A percentile compares a stretch with the other conserved stretches of the same genome.
These are phyloP conservation scores for Alternaria postmessia DNA, from an alignment of 2,329 filamentous ascomycete species.

Conservation along the genomic window DNA sequence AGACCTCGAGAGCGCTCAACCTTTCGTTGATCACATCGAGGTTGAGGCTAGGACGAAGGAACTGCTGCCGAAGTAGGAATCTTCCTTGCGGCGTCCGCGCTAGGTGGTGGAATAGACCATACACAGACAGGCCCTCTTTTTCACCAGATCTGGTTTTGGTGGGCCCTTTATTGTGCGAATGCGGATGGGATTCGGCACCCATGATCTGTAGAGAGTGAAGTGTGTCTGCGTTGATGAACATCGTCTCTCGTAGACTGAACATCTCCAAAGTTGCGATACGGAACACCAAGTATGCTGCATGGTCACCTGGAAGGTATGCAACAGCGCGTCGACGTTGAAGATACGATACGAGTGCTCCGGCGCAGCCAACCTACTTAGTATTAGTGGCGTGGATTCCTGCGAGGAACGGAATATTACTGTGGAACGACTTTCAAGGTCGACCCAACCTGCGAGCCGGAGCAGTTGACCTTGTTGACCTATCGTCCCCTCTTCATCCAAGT, in stretches of 20 bases:
- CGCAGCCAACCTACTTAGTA: constrained; percentile 74
- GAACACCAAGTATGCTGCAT: constrained; percentile 63
- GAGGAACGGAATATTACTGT: constrained; percentile 60
- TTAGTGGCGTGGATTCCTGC: constrained; percentile 6
- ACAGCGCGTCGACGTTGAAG: constrained; percentile 73
- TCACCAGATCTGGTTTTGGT: constrained; percentile 66
- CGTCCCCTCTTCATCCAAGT: constrained; percentile 56
- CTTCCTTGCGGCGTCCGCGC: constrained; percentile 83
- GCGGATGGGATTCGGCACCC: constrained; percentile 82
- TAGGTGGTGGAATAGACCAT: constrained; percentile 79
- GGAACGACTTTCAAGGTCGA: constrained; percentile 76
- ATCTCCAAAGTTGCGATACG: constrained; percentile 72
- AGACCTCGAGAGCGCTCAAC: constrained; percentile 71
- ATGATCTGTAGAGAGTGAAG: constrained; percentile 85
- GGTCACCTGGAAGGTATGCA: constrained; percentile 68
- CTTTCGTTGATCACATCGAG: constrained; percentile 73
- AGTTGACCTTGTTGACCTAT: constrained; percentile 69
- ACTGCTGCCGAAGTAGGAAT: constrained; percentile 75
- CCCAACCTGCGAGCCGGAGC: constrained; percentile 72
- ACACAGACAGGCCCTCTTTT: constrained; percentile 85
- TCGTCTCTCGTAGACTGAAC: constrained; percentile 72
- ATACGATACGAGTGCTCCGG: constrained; percentile 84
- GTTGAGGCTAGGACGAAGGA: constrained; percentile 79
- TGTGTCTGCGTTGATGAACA: constrained; percentile 84
- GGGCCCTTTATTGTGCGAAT: constrained; percentile 77